Evolutionary conservation across 139 green algal genomes (phyloP), one percentile per base, ranked within the genome.

Genomic region (Pleodorina starrii): DNA sequence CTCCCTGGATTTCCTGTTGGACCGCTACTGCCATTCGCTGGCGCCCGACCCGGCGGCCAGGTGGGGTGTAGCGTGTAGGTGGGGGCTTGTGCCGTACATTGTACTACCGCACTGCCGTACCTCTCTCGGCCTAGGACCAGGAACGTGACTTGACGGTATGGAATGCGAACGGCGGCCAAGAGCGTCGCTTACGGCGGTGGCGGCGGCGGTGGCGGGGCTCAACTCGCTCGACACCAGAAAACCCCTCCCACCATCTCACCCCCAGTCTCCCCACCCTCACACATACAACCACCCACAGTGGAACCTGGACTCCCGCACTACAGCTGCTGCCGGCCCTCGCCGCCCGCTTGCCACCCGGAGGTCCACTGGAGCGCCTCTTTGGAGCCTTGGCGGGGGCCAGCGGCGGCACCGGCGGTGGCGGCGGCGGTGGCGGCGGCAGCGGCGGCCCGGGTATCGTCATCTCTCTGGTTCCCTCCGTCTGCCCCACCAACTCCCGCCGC

Each of bases 241-340:
- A 66, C 54, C 54, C 54, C 54, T 60, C n/a, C 51, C 14, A 17
- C 17, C 51, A 14, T 17, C 51, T 60, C 51, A 60, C 17, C 51
- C 51, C 51, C 17, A 60, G 51, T 60, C 51, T 17, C 51, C 54
- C 54, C 54, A 60, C 9, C 54, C 54, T 21, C 54, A 12, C 5
- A 25, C 21, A 12, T 21, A 12, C 25, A 66, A 27, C 7, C 54
- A 25, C 25, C 25, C 40, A 29, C 82, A 88, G 82, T 40, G 82
- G 23, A 63, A 51, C 44, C 43, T 79, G 63, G 82, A 88, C 82
- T 1, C 44, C 82, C 3, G 82, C 82, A 32, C 82, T 88, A n/a
- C 66, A 60, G 82, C 82, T 88, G 46, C 82, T 88, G 44, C 82
- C 82, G 1, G 19, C 66, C 44, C 68, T 88, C 25, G 82, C 82